phyloP scores from a whole-genome alignment of 2,329 filamentous ascomycete genomes.

The Colletotrichum sp. region DNA sequence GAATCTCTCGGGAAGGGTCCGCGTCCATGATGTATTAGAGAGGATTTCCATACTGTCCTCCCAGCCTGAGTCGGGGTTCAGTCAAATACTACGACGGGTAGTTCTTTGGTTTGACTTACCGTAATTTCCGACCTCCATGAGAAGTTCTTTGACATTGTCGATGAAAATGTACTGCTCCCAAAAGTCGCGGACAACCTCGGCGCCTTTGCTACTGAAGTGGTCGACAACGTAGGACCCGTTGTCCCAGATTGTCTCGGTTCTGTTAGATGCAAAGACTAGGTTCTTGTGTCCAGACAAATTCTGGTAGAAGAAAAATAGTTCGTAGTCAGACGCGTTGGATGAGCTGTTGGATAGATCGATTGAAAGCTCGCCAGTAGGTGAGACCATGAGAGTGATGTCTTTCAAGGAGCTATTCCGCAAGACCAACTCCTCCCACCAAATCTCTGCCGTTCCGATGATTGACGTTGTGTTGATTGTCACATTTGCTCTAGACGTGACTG shows the following conservation, averaged over 20 bases:
- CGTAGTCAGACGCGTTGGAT: background rate
- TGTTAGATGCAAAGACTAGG: background rate
- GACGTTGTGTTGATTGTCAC: background rate
- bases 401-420: background rate
- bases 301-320: constrained; percentile 2
- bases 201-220: constrained; percentile 42
- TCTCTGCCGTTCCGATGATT: background rate
- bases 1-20: constrained; percentile 32
- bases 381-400: background rate
- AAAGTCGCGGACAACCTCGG: constrained; percentile 37
- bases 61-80: constrained; percentile 23
- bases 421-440: background rate
- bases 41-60: constrained; percentile 39
- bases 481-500: background rate
- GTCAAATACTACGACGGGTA: background rate
- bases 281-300: background rate
- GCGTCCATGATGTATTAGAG: constrained; percentile 41
- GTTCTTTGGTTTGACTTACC: background rate
- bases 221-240: constrained; percentile 29
- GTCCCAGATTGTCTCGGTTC: background rate
- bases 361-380: background rate
- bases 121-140: constrained; percentile 39
- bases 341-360: background rate
- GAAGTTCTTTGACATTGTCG: constrained; percentile 31
- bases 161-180: constrained; percentile 42